A percentile compares a stretch with the other conserved stretches of the same genome.
phyloP scores from a whole-genome alignment of 352 stramenopile genomes.

The Phytophthora melonis region DNA sequence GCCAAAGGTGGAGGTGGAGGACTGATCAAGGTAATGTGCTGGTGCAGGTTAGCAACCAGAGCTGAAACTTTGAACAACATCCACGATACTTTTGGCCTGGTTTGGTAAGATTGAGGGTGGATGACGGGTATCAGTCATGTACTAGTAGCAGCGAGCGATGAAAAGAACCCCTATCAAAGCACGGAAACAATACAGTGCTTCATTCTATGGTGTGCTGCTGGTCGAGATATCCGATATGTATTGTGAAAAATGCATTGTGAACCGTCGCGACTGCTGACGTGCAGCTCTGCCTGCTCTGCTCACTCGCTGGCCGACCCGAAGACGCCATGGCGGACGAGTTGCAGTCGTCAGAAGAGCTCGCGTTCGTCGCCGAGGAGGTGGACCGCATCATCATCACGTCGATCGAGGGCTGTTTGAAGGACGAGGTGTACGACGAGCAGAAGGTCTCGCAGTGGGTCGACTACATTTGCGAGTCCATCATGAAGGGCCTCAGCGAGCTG shows the following conservation, averaged over 20 bases:
- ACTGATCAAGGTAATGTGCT: constrained; percentile 7
- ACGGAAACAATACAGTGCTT: too few species aligned
- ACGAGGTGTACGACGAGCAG: constrained; percentile 88
- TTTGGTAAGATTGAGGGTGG: background rate
- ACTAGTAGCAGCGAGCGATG: too few species aligned
- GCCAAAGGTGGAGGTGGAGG: constrained; percentile 67
- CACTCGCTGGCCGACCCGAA: background rate
- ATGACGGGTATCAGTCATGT: too few species aligned
- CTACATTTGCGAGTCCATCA: constrained; percentile 90
- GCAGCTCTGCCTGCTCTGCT: background rate
- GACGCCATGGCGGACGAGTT: constrained; percentile 80
- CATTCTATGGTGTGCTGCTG: too few species aligned
- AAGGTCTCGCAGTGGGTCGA: constrained; percentile 92
- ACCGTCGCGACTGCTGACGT: constrained; percentile 44
- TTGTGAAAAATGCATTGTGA: constrained; percentile 12
- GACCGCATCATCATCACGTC: constrained; percentile 87
- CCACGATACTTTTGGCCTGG: background rate
- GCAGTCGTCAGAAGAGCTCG: constrained; percentile 89
- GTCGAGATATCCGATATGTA: too few species aligned
- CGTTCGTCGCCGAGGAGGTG: constrained; percentile 93
- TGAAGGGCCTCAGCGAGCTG: constrained; percentile 87
- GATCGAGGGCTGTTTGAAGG: constrained; percentile 88
- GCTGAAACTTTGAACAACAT: background rate
- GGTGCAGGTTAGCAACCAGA: background rate
- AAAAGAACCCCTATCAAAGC: too few species aligned